A percentile compares a stretch with the other conserved stretches of the same genome.
Conservation (phyloP, 129 eudicot genomes). For the Chrysanthemum seticuspe region DNA sequence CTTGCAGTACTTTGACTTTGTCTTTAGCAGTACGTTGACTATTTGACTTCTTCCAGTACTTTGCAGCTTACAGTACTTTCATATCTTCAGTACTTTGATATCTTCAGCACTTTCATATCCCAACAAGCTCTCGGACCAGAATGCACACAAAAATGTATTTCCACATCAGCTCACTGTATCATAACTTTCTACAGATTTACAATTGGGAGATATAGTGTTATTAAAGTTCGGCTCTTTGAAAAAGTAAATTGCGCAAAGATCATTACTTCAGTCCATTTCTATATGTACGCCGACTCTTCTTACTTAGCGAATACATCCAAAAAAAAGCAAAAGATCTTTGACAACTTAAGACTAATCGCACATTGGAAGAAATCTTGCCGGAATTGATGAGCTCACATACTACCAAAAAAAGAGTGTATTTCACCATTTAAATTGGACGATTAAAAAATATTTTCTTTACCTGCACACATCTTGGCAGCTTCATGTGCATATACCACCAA, state of each 20-base stretch:
- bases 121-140: neutral
- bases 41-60: too few relatives aligned
- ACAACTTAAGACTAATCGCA: neutral
- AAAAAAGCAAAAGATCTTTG: slow-evolving; percentile 9
- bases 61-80: too few relatives aligned
- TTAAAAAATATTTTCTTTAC: slow-evolving; percentile 27
- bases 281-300: slow-evolving; percentile 5
- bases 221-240: neutral
- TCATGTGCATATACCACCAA: slow-evolving; percentile 80
- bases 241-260: neutral
- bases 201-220: neutral
- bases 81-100: too few relatives aligned
- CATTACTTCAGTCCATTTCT: slow-evolving; percentile 1
- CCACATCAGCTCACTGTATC: neutral
- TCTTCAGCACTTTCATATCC: too few relatives aligned
- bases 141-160: neutral
- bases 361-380: neutral
- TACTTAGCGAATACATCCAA: slow-evolving; percentile 15
- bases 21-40: too few relatives aligned
- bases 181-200: neutral
- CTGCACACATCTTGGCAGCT: slow-evolving; percentile 77
- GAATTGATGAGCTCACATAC: slow-evolving; percentile 7
- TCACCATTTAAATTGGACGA: neutral
- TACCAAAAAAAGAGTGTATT: slow-evolving; percentile 14
- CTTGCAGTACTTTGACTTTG: too few relatives aligned